These are phyloP conservation scores for Aureobasidium sp. DNA, from an alignment of 2,329 filamentous ascomycete genomes.

Conservation along the genomic window DNA sequence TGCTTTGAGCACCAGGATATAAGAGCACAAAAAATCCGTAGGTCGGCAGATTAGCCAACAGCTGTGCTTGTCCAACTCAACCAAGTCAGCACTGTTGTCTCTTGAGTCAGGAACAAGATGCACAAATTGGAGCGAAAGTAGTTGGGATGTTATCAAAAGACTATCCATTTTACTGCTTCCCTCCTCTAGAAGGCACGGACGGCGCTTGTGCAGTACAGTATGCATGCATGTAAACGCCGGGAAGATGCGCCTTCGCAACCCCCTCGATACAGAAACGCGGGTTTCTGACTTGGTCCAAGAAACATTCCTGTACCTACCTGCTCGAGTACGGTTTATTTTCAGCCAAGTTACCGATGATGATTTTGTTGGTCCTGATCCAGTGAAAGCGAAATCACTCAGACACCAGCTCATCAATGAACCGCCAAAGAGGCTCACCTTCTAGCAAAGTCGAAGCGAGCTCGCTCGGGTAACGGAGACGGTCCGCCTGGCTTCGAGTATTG, in stretches of 20 bases:
- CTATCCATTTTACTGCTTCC: not conserved
- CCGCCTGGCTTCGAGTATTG: not conserved
- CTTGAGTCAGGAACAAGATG: not conserved
- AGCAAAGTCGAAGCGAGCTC: slow-evolving; percentile 8
- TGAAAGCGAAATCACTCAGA: not conserved
- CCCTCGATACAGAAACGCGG: not conserved
- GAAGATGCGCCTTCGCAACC: not conserved
- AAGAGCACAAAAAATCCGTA: not conserved
- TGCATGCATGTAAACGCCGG: not conserved
- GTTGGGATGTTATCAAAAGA: not conserved
- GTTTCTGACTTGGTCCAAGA: not conserved
- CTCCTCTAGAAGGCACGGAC: not conserved
- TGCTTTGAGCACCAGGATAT: not conserved
- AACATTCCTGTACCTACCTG: not conserved
- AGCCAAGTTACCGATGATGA: not conserved
- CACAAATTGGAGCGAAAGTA: not conserved
- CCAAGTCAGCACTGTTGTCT: not conserved
- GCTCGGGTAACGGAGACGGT: not conserved
- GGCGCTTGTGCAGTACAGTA: not conserved
- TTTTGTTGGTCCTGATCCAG: not conserved
- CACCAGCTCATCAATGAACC: not conserved
- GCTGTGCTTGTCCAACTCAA: not conserved
- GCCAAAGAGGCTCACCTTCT: not conserved
- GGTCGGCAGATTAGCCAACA: not conserved
- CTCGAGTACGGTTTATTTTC: too few species aligned